Evolutionary conservation across 2,329 filamentous ascomycete species (phyloP), one percentile per base, ranked within the genome.

Genomic region (Albifimbria verrucaria): DNA sequence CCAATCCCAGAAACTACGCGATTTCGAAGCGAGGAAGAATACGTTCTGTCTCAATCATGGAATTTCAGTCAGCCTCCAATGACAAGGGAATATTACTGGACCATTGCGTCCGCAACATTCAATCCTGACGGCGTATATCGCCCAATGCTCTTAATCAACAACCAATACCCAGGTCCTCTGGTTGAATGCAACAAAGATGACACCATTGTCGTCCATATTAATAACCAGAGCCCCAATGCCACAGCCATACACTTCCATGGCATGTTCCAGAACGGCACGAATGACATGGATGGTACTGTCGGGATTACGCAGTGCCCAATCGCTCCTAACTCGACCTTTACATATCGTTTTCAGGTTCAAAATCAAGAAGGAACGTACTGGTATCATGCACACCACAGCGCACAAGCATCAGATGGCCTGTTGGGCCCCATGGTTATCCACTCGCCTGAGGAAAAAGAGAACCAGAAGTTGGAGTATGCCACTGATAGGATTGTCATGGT

Each of bases 221-320:
- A 82, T 59, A 93, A 93, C 60, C 76, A 80, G 21, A 81, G 88
- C 1, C 73, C 75, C 12, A 88, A 91, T 58, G 81, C 78, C 12
- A 87, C 86, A 9, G 81, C 79, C 36, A 75, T 92, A 5, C 89
- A 93, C 65, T 92, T 89, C 67, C 89, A 93, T 59, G 89, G 89
- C 17, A 77, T 93, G 57, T 90, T 84, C 63, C 88, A 91, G 64
- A 89, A 89, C 59, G 87, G 87, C 11, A 89, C 87, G 0, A 89
- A 84, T 54, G 78, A 78, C 52, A 89, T 90, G 85, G 89, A 93
- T 62, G 89, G 89, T 0, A 80, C 87, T 1, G 76, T 83, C 0
- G 86, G 82, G 32, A 77, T 89, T 5, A 86, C 81, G 0, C 87
- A 89, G 64, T 89, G 86, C 56, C 77, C 81, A 0, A 86, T 91